Evolutionary conservation across 352 stramenopile genomes (phyloP).

Genomic region (Plasmopara halstedii): DNA sequence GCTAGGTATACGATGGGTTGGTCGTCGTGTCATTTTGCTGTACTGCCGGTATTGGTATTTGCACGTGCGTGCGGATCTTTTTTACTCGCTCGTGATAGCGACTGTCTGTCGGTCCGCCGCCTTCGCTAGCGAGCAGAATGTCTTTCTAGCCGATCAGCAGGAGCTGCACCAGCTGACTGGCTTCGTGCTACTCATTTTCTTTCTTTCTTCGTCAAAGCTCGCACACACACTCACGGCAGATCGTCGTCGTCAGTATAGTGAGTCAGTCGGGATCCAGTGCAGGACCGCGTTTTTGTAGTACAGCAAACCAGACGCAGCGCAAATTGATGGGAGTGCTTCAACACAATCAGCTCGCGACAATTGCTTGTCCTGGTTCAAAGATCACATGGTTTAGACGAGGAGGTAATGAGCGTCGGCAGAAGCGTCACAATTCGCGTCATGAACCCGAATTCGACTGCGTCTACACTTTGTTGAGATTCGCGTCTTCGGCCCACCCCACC

Average conservation of each 20-base stretch:
- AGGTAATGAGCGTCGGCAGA: not conserved
- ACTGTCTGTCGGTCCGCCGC: conserved; percentile 12
- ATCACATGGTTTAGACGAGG: not conserved
- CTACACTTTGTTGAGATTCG: not conserved
- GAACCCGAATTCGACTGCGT: not conserved
- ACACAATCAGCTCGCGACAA: conserved; percentile 6
- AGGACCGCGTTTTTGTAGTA: conserved; percentile 6
- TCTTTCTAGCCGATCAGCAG: conserved; percentile 24
- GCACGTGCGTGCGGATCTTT: conserved; percentile 1
- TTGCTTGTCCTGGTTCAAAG: conserved; percentile 4
- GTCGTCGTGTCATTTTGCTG: conserved; percentile 1
- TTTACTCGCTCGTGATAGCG: conserved; percentile 19
- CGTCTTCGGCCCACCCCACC: conserved; percentile 1
- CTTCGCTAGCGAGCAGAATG: conserved; percentile 18
- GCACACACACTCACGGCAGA: not conserved
- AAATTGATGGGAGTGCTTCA: conserved; percentile 19
- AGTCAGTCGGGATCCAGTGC: not conserved
- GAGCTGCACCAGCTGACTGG: conserved; percentile 30
- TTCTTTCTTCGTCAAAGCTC: conserved; percentile 25
- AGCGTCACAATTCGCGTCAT: not conserved
- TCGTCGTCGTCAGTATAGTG: not conserved
- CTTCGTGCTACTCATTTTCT: conserved; percentile 30
- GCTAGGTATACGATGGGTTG: conserved; percentile 11
- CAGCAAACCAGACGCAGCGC: conserved; percentile 14
- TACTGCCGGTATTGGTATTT: not conserved